These are phyloP conservation scores for Magnaporthales sp. DNA, from an alignment of 2,329 filamentous ascomycete species.

Conservation along the genomic window DNA sequence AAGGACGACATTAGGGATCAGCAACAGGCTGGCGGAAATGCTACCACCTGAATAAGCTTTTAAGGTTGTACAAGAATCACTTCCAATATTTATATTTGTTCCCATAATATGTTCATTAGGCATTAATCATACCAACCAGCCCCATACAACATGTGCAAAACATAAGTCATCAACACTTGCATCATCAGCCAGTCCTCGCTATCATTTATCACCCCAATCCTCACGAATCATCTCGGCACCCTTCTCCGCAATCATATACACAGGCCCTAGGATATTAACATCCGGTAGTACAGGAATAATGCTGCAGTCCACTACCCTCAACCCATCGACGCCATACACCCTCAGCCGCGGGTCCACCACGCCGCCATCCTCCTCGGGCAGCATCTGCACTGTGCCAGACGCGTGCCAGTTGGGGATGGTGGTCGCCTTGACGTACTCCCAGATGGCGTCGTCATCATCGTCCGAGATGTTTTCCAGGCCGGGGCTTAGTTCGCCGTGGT, in stretches of 20 bases:
- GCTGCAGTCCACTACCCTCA: slow-evolving; percentile 6
- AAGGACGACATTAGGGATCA: no score
- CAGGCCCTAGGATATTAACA: slow-evolving; percentile 5
- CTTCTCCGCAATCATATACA: slow-evolving; percentile 5
- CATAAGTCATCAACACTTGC: no score
- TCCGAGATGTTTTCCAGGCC: slow-evolving; percentile 13
- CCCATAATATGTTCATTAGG: no score
- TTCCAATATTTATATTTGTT: no score
- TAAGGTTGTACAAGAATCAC: no score
- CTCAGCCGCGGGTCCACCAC: slow-evolving; percentile 41
- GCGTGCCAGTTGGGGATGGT: slow-evolving; percentile 32
- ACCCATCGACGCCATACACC: slow-evolving; percentile 3
- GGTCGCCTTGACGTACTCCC: slow-evolving; percentile 11
- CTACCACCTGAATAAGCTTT: no score
- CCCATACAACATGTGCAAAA: no score
- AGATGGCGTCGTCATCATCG: slow-evolving; percentile 8
- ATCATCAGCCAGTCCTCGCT: no score
- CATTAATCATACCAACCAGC: no score
- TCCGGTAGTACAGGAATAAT: slow-evolving; percentile 5
- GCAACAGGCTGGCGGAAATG: no score
- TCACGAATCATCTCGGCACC: slow-evolving; percentile 5
- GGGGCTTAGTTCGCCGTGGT: slow-evolving; percentile 24
- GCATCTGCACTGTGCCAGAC: slow-evolving; percentile 46
- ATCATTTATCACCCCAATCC: slow-evolving; percentile 7
- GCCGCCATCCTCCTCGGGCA: slow-evolving; percentile 39